Base-by-base conservation (phyloP, 768 basidiomycete genomes). In the Xerocomellus chrysenteron region DNA sequence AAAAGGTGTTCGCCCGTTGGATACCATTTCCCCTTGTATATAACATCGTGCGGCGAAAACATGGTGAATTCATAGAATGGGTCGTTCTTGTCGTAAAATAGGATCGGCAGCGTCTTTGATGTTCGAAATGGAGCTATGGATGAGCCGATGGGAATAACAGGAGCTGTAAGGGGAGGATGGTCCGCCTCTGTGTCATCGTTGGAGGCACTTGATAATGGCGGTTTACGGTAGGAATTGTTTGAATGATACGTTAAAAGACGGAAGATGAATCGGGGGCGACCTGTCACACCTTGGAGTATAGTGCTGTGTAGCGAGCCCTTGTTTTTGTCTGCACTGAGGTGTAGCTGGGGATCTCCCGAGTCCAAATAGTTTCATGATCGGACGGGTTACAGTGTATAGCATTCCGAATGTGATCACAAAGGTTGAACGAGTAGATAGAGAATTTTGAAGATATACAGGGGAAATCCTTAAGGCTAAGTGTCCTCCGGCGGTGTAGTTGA, bases 1-100 rank as follows among this genome's bases (percentile, higher is more conserved):
- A 88, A 90, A 12, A 90, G 78, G 68, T 90, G 88, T 66, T 89
- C 88, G 65, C 86, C 86, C 1, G 88, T 90, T 2, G 87, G 86
- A 65, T 89, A 90, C 52, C 71, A 76, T 65, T 83, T 85, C 40
- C 82, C 82, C 33, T 82, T 78, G 66, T 87, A 85, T 11, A 74
- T 62, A 11, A 90, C 81, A 43, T 82, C 75, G 67, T 89, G 87
- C 1, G 82, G 68, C 11, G 88, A 88, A 68, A 88, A 88, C 68
- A 88, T 88, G 41, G 87, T 87, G 64, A 88, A 88, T 8, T 84
- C 86, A 57, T 88, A 87, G 65, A 87, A 76, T 12, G 85, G 84
- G 43, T 80, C 75, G 13, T 80, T 73, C 64, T 82, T 87, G 61
- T 87, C 78, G 61, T 88, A 88, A 66, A 88, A 88, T 3, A 83